phyloP scores from a whole-genome alignment of 352 stramenopile species.

The Pythium brachiatum region DNA sequence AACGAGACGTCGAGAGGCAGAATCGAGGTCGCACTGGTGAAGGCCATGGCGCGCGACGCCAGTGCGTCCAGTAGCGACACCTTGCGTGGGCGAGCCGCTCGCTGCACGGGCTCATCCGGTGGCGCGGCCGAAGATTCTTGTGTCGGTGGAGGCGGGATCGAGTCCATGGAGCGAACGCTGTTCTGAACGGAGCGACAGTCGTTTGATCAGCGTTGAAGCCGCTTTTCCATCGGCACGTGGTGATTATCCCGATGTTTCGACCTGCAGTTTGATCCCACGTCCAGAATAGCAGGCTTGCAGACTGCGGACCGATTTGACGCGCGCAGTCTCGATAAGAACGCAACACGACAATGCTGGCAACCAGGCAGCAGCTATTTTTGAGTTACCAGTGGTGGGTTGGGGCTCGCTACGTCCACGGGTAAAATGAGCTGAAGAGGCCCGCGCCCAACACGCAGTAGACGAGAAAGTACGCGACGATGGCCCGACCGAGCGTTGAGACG shows the following conservation, averaged over 20 bases:
- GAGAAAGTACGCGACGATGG: slow-evolving; percentile 66
- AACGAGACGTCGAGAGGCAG: slow-evolving; percentile 8
- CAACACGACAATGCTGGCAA: no score
- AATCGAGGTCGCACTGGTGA: slow-evolving; percentile 12
- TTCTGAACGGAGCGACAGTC: background rate
- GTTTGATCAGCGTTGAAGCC: no score
- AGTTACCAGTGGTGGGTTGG: slow-evolving; percentile 18
- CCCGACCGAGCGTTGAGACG: slow-evolving; percentile 23
- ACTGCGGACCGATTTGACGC: no score
- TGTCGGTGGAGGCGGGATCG: background rate
- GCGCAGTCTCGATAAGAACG: no score
- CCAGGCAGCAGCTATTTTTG: background rate
- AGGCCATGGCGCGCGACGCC: background rate
- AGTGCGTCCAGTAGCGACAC: background rate
- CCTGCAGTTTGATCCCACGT: no score
- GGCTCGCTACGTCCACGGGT: slow-evolving; percentile 58
- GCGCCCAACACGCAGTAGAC: slow-evolving; percentile 65
- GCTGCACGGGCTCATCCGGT: background rate
- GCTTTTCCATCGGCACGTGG: no score
- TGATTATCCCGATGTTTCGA: no score
- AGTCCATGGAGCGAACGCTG: background rate
- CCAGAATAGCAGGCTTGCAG: no score
- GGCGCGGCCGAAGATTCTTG: background rate
- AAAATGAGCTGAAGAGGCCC: slow-evolving; percentile 77
- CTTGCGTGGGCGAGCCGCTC: background rate